Conservation (phyloP, 2,329 filamentous ascomycete genomes). For the Dactylellina drechsleri region DNA sequence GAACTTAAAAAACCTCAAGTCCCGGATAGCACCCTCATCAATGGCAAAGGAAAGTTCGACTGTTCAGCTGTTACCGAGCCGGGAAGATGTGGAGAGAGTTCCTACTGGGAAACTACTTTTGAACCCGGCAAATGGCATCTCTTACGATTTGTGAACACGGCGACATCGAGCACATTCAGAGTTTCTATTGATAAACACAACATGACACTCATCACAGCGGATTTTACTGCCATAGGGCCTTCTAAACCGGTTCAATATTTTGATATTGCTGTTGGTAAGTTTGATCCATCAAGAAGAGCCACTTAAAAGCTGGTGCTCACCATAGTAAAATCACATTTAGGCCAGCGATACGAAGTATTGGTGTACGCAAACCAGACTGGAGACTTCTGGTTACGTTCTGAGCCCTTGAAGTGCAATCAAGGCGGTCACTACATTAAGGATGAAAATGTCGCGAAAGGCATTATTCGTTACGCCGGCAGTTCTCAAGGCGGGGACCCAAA, state of each 20-base stretch:
- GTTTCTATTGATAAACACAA: constrained; percentile 70
- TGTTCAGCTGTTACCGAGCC: constrained; percentile 19
- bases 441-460: constrained; percentile 16
- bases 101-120: constrained; percentile 19
- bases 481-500: neutral
- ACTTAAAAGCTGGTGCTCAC: neutral
- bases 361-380: constrained; percentile 62
- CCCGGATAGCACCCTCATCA: constrained; percentile 35
- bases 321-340: constrained; percentile 29
- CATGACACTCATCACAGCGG: constrained; percentile 72
- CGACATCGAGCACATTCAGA: constrained; percentile 57
- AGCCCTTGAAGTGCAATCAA: constrained; percentile 40
- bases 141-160: constrained; percentile 63
- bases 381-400: constrained; percentile 64
- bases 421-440: neutral
- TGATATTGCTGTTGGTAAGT: constrained; percentile 70
- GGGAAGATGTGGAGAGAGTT: constrained; percentile 5
- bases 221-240: constrained; percentile 72
- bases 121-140: constrained; percentile 42
- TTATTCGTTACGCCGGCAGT: constrained; percentile 13
- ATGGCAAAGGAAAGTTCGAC: constrained; percentile 23
- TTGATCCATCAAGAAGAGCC: too few relatives aligned
- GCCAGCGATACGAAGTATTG: constrained; percentile 64
- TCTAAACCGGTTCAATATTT: constrained; percentile 68
- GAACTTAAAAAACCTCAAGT: constrained; percentile 58